A percentile compares a stretch with the other conserved stretches of the same genome.
phyloP scores from a whole-genome alignment of 2,329 filamentous ascomycete species.

The Lojkania enalia region DNA sequence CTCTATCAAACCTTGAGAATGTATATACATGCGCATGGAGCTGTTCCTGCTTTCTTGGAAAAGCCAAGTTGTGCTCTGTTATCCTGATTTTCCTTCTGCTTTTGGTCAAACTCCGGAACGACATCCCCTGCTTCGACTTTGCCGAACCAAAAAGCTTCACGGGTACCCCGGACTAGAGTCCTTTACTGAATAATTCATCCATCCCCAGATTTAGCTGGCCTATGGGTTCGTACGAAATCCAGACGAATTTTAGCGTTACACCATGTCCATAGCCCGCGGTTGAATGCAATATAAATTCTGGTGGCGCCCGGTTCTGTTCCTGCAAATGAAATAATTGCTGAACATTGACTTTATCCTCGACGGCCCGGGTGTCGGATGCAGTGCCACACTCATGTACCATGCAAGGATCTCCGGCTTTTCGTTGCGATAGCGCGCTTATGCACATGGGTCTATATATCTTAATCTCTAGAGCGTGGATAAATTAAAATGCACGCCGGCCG shows the following conservation, averaged over 20 bases:
- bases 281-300: slow-evolving; percentile 9
- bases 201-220: slow-evolving; percentile 1
- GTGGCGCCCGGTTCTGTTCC: background rate
- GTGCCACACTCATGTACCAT: background rate
- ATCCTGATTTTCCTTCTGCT: slow-evolving; percentile 1
- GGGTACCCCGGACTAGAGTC: background rate
- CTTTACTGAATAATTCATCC: background rate
- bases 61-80: background rate
- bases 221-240: background rate
- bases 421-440: slow-evolving; percentile 7
- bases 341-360: slow-evolving; percentile 11
- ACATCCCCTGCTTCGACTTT: slow-evolving; percentile 4
- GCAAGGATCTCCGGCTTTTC: slow-evolving; percentile 14
- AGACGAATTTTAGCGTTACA: slow-evolving; percentile 1
- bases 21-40: background rate
- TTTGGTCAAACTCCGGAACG: slow-evolving; percentile 4
- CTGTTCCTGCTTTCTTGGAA: background rate
- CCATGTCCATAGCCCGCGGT: slow-evolving; percentile 2
- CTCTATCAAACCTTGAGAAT: background rate
- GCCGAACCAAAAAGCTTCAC: slow-evolving; percentile 3
- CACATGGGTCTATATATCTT: slow-evolving; percentile 3
- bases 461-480: slow-evolving; percentile 13
- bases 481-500: slow-evolving; percentile 7
- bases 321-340: background rate
- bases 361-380: slow-evolving; percentile 8